Conservation (phyloP, 257 asterid genomes). For the Oldenlandia corymbosa region DNA sequence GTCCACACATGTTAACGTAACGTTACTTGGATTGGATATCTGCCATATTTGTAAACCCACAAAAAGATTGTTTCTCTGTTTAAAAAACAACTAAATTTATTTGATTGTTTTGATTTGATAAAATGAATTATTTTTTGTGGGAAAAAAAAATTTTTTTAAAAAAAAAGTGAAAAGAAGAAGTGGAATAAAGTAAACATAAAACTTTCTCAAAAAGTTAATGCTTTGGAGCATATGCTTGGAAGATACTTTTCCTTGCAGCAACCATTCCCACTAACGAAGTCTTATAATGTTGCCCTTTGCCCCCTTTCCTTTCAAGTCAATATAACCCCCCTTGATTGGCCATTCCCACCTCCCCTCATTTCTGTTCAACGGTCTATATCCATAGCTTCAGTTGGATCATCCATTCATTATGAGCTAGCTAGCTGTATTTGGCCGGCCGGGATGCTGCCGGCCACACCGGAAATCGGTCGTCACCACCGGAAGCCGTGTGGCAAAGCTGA, state of each 20-base stretch:
- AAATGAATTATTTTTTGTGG: no score
- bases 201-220: conserved; percentile 32
- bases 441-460: no score
- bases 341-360: conserved; percentile 3
- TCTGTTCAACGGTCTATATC: not conserved
- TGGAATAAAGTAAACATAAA: conserved; percentile 15
- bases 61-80: no score
- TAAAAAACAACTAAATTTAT: no score
- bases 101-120: no score
- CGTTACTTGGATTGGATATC: no score
- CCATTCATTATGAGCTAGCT: not conserved
- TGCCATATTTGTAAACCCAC: no score
- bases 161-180: not conserved
- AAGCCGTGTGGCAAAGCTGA: not conserved
- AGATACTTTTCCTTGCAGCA: conserved; percentile 36
- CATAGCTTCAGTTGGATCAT: no score
- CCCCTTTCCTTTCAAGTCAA: conserved; percentile 14
- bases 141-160: no score
- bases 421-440: not conserved
- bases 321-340: not conserved
- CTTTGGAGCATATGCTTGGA: conserved; percentile 45
- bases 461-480: not conserved
- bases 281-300: not conserved
- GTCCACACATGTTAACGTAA: no score
- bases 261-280: conserved; percentile 8